Percentiles rank a stretch among this genome's conserved stretches.
phyloP scores from a whole-genome alignment of 306 rosid species.

The Vigna mungo region DNA sequence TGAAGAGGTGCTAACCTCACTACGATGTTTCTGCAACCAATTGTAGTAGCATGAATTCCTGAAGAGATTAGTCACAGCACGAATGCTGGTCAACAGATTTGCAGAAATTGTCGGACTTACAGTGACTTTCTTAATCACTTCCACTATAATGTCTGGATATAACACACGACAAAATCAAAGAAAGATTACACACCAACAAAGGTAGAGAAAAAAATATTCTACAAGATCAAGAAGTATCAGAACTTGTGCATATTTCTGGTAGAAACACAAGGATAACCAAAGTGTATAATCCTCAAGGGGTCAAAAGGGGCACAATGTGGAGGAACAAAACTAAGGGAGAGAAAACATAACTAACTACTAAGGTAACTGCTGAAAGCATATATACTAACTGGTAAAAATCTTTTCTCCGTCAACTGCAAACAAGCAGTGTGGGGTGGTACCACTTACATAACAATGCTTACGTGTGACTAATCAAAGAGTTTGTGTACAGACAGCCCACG shows the following conservation, averaged over 20 bases:
- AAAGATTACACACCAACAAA: slow-evolving; percentile 28
- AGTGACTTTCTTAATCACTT: slow-evolving; percentile 67
- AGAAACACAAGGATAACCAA: neutral
- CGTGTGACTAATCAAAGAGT: neutral
- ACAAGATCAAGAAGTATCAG: slow-evolving; percentile 17
- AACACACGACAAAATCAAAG: slow-evolving; percentile 38
- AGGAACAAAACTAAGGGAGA: neutral
- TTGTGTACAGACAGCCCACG: neutral
- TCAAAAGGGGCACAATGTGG: neutral
- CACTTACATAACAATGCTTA: neutral
- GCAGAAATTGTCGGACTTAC: slow-evolving; percentile 68
- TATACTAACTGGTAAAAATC: neutral
- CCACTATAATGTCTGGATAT: slow-evolving; percentile 65
- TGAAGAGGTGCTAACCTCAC: slow-evolving; percentile 68
- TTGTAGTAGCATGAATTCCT: slow-evolving; percentile 63
- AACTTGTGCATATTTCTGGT: neutral
- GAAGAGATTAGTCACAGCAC: slow-evolving; percentile 83
- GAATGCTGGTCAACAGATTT: slow-evolving; percentile 81
- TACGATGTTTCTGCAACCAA: slow-evolving; percentile 79
- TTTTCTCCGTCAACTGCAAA: neutral
- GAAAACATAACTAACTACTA: neutral
- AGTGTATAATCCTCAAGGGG: neutral
- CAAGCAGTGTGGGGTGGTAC: neutral
- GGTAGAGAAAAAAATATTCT: slow-evolving; percentile 23
- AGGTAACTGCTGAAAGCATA: neutral